Evolutionary conservation across 805 yeast genomes (phyloP), one percentile per base, ranked within the genome.

Genomic region (Kuraishia floccosa): DNA sequence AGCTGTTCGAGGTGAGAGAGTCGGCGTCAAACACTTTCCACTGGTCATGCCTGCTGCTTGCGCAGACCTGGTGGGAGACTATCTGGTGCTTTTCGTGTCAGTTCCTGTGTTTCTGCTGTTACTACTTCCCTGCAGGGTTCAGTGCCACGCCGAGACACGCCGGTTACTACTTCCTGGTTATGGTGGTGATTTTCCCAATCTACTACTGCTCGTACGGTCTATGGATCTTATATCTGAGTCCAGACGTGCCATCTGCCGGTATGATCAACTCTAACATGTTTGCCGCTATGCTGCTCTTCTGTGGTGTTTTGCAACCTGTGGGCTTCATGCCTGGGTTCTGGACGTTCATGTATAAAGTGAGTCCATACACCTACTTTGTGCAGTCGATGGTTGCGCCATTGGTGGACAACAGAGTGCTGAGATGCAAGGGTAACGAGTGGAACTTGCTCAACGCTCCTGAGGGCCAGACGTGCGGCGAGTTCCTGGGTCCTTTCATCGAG

Each of bases 11-110:
- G 50, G 81, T 70, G 10, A 65, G 89, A 44, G 89, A 80, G 46
- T 62, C 72, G 14, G 67, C 74, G 35, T 74, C 83, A 4, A 78
- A 77, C 45, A 80, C 82, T 25, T 80, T 73, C 58, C 79, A 76
- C 43, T 80, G 87, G 87, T 59, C 73, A 17, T 51, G 67, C 25
- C 50, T 80, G 51, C 44, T 76, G 29, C 30, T 76, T 13, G 51
- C 77, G 5, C 76, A 75, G 42, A 59, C 59, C 37, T 25, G 71
- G 13, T 63, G 62, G 36, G 89, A 80, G 47, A 41, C 76, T 14
- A 85, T 86, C 2, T 80, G 72, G 54, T 65, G 65, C 34, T 41
- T 63, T 22, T 35, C 66, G 24, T 56, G 61, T 41, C 56, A 66
- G 9, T 68, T 80, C 7, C 28, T 79, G 17, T 65, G 68, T 29